Percentiles rank a stretch among this genome's conserved stretches.
Evolutionary conservation across 1,284 basidiomycete genomes (phyloP).

Genomic region (Rhodotorula sp.): DNA sequence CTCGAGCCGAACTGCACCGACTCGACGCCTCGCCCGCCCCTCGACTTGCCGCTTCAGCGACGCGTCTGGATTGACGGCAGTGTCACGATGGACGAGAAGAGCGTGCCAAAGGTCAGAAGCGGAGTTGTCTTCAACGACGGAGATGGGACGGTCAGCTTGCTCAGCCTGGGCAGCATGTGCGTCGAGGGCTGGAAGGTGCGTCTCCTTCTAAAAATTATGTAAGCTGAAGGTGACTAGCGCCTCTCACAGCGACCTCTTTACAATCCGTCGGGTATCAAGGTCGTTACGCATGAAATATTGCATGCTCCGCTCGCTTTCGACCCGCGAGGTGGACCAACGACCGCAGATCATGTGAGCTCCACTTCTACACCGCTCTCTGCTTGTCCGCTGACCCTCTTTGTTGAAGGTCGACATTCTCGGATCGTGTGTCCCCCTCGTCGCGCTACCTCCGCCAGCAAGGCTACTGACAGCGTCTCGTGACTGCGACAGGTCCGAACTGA

Average conservation of each 20-base stretch:
- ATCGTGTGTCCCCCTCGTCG: slow-evolving; percentile 5
- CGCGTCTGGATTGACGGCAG: slow-evolving; percentile 79
- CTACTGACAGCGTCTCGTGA: neutral
- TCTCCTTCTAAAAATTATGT: too few species aligned
- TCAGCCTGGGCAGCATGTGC: slow-evolving; percentile 93
- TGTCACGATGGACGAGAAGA: slow-evolving; percentile 58
- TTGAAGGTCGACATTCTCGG: slow-evolving; percentile 85
- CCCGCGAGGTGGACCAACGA: slow-evolving; percentile 82
- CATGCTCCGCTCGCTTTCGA: slow-evolving; percentile 76
- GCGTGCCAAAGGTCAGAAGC: slow-evolving; percentile 35
- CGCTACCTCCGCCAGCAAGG: neutral
- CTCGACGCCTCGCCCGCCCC: slow-evolving; percentile 53
- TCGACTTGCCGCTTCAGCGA: slow-evolving; percentile 62
- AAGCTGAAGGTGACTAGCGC: neutral
- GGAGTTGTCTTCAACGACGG: slow-evolving; percentile 59
- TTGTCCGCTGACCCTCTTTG: neutral
- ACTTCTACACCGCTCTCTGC: neutral
- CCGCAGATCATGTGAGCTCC: slow-evolving; percentile 51
- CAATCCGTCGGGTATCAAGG: slow-evolving; percentile 86
- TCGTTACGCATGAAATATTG: slow-evolving; percentile 85
- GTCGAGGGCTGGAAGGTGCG: slow-evolving; percentile 80
- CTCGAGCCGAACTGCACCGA: slow-evolving; percentile 45
- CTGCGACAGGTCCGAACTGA: slow-evolving; percentile 60
- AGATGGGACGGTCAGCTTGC: slow-evolving; percentile 88
- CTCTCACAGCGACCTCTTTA: slow-evolving; percentile 61